phyloP scores from a whole-genome alignment of 495 filamentous ascomycete species.

The Penicillium lividum region DNA sequence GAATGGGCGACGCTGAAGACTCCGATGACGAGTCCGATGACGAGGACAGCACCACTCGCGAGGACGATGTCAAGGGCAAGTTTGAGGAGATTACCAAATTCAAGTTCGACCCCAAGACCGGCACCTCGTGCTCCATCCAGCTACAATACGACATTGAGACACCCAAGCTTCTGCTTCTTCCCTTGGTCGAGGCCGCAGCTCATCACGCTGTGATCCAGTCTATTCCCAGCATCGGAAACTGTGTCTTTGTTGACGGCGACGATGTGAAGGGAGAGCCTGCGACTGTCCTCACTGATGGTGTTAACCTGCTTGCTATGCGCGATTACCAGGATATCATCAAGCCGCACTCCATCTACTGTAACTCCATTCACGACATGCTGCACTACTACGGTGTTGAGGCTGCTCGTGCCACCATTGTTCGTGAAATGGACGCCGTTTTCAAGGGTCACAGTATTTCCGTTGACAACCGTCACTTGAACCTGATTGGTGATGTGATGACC shows the following conservation, averaged over 20 bases:
- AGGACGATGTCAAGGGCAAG: slow-evolving; percentile 65
- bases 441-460: slow-evolving; percentile 89
- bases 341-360: slow-evolving; percentile 83
- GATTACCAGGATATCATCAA: slow-evolving; percentile 84
- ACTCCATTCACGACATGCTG: slow-evolving; percentile 86
- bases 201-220: slow-evolving; percentile 82
- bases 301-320: slow-evolving; percentile 88
- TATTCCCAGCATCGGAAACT: slow-evolving; percentile 70
- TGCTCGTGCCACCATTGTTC: slow-evolving; percentile 78
- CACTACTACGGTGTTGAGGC: slow-evolving; percentile 91
- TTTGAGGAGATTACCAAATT: slow-evolving; percentile 68
- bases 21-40: slow-evolving; percentile 41
- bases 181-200: slow-evolving; percentile 77
- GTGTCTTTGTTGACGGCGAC: slow-evolving; percentile 68
- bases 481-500: slow-evolving; percentile 98
- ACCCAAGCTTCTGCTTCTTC: slow-evolving; percentile 91
- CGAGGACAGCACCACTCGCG: slow-evolving; percentile 53
- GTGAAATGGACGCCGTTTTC: slow-evolving; percentile 87
- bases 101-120: slow-evolving; percentile 73
- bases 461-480: slow-evolving; percentile 87
- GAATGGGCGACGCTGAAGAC: slow-evolving; percentile 37
- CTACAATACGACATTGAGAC: slow-evolving; percentile 79
- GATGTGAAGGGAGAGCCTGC: slow-evolving; percentile 54
- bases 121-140: slow-evolving; percentile 74
- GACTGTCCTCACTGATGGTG: slow-evolving; percentile 75